These are phyloP conservation scores for Melastoma malabathricum DNA, from an alignment of 345 rosid genomes.

Conservation along the genomic window DNA sequence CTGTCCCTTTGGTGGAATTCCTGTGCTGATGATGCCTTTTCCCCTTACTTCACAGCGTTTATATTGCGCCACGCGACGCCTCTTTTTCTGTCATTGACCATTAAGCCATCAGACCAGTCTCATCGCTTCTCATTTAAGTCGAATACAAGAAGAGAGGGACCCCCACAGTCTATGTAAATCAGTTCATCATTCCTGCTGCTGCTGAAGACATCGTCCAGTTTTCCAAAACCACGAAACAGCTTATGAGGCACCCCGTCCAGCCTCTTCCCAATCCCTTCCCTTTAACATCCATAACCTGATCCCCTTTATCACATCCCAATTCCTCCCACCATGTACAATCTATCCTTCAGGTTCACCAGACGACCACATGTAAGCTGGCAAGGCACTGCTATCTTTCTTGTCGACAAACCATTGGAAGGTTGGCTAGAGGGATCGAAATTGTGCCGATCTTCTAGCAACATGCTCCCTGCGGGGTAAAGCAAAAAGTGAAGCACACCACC, in stretches of 20 bases:
- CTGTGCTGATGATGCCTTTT: too few relatives aligned
- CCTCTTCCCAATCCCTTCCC: slow-evolving; percentile 61
- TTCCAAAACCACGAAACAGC: slow-evolving; percentile 84
- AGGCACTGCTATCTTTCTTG: slow-evolving; percentile 51
- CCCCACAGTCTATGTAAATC: slow-evolving; percentile 80
- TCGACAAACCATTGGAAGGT: slow-evolving; percentile 29
- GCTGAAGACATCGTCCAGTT: slow-evolving; percentile 87
- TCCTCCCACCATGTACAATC: slow-evolving; percentile 89
- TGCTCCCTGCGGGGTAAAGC: slow-evolving; percentile 59
- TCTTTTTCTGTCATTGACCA: too few relatives aligned
- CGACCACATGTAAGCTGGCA: slow-evolving; percentile 87
- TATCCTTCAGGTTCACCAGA: slow-evolving; percentile 71
- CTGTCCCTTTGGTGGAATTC: slow-evolving; percentile 38
- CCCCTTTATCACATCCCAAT: slow-evolving; percentile 90
- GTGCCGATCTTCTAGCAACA: slow-evolving; percentile 52
- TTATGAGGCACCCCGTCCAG: slow-evolving; percentile 79
- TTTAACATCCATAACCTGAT: slow-evolving; percentile 78
- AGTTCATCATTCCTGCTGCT: slow-evolving; percentile 75
- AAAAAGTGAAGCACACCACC: slow-evolving; percentile 51
- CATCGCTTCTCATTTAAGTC: slow-evolving; percentile 55
- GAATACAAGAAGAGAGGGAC: slow-evolving; percentile 54
- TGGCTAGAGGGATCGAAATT: slow-evolving; percentile 30
- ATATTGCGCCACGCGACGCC: too few relatives aligned
- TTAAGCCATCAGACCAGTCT: slow-evolving; percentile 94
- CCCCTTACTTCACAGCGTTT: too few relatives aligned